phyloP scores from a whole-genome alignment of 1,284 basidiomycete genomes.

The Cutaneotrichosporon spelunceum region DNA sequence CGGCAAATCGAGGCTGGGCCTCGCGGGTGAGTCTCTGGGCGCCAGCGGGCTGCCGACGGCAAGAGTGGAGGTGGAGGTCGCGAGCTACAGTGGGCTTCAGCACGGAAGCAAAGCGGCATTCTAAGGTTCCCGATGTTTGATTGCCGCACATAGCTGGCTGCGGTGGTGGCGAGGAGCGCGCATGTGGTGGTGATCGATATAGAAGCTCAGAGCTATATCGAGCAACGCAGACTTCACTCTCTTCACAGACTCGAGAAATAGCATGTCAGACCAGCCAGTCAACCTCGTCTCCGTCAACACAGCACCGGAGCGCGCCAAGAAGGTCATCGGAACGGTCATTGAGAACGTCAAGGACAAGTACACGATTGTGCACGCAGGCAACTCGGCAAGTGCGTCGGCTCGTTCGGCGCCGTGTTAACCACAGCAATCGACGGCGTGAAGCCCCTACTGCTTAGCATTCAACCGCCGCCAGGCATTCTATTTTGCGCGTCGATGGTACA shows the following conservation, averaged over 20 bases:
- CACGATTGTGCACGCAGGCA: constrained; percentile 47
- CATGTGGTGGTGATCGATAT: not conserved
- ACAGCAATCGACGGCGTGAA: constrained; percentile 45
- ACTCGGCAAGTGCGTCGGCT: constrained; percentile 35
- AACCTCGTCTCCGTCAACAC: constrained; percentile 50
- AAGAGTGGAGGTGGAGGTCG: not conserved
- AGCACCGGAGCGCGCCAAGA: constrained; percentile 44
- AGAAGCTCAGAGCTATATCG: not conserved
- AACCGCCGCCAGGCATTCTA: constrained; percentile 44
- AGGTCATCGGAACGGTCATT: constrained; percentile 46
- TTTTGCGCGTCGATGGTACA: constrained; percentile 47
- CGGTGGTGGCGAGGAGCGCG: not conserved
- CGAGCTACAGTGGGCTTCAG: not conserved
- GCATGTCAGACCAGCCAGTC: constrained; percentile 24
- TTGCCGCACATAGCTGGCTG: not conserved
- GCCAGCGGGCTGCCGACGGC: not conserved
- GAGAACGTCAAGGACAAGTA: constrained; percentile 46
- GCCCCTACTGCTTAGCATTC: constrained; percentile 36
- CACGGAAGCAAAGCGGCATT: not conserved
- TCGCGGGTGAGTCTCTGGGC: not conserved
- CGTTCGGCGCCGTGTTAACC: not conserved
- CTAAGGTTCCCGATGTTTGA: not conserved
- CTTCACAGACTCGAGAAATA: not conserved
- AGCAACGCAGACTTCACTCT: not conserved
- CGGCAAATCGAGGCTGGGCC: not conserved